Conservation (phyloP, 139 green algal species). For the Auxenochlorella pyrenoidosa region DNA sequence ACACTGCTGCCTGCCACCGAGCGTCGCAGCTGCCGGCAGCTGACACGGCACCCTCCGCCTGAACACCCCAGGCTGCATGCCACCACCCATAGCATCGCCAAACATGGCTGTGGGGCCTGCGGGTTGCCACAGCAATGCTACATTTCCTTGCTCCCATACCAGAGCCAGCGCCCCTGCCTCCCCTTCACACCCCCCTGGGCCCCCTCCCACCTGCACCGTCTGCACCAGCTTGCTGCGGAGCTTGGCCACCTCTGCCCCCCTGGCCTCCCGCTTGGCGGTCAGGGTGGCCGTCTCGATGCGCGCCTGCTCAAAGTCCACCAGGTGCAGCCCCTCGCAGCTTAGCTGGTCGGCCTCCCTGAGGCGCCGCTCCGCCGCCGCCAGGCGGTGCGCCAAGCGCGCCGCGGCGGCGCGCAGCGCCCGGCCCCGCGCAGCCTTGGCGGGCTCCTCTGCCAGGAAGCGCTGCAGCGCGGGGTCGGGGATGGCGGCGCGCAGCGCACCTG, state of each 20-base stretch:
- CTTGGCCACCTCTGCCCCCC: constrained; percentile 89
- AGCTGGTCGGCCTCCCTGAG: constrained; percentile 19
- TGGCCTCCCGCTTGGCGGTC: constrained; percentile 89
- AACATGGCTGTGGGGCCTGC: no score
- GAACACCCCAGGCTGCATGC: no score
- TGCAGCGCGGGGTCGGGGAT: not conserved
- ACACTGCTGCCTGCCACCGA: no score
- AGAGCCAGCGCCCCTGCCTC: no score
- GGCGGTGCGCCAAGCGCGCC: not conserved
- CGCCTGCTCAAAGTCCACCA: constrained; percentile 96
- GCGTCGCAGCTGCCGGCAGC: not conserved
- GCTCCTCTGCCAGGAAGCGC: not conserved
- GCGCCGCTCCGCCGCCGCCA: not conserved
- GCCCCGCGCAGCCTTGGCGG: not conserved
- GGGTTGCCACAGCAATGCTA: no score
- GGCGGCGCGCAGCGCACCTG: not conserved
- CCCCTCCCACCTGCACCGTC: constrained; percentile 71
- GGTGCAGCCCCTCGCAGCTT: constrained; percentile 82
- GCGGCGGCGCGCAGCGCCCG: not conserved
- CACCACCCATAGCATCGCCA: no score
- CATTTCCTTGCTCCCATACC: no score
- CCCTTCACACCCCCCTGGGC: no score
- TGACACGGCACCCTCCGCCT: not conserved
- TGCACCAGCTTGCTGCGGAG: constrained; percentile 85
- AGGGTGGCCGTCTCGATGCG: constrained; percentile 93